Evolutionary conservation across 192 early-diverging fungal species (phyloP).

Genomic region (Lobosporangium transversale): DNA sequence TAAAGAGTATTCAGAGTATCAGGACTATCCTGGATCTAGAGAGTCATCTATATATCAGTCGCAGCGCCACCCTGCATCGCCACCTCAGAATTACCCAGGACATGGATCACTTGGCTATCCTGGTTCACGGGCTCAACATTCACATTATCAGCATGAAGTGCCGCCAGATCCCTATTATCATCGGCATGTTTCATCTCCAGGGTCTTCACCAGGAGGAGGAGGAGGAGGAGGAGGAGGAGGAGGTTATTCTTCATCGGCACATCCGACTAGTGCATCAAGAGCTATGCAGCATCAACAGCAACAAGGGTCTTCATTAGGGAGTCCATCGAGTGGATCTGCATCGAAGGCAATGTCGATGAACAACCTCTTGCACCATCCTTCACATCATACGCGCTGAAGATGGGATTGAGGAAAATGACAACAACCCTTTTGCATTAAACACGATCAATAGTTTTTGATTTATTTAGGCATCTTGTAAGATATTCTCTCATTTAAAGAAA

Average conservation of each 20-base stretch:
- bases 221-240: background rate
- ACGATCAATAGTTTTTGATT: too few species aligned
- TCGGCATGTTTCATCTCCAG: background rate
- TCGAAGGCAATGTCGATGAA: conserved; percentile 22
- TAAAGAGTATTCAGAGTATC: background rate
- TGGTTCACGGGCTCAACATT: background rate
- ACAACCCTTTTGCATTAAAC: too few species aligned
- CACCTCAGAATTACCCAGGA: background rate
- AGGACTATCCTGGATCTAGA: conserved; percentile 4
- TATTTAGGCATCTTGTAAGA: too few species aligned
- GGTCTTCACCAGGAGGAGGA: background rate
- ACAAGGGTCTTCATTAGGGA: background rate
- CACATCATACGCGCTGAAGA: background rate
- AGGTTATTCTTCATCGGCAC: background rate
- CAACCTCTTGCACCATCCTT: conserved; percentile 15
- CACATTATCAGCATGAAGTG: conserved; percentile 7
- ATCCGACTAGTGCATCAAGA: too few species aligned
- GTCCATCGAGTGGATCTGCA: background rate
- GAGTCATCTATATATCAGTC: conserved; percentile 5
- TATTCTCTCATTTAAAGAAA: too few species aligned
- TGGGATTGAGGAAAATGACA: too few species aligned
- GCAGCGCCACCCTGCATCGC: conserved; percentile 8
- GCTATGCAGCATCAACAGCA: background rate
- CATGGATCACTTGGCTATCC: background rate
- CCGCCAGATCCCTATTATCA: background rate